Evolutionary conservation across 2,329 filamentous ascomycete species (phyloP).

Genomic region (Sordariomycetes sp.): DNA sequence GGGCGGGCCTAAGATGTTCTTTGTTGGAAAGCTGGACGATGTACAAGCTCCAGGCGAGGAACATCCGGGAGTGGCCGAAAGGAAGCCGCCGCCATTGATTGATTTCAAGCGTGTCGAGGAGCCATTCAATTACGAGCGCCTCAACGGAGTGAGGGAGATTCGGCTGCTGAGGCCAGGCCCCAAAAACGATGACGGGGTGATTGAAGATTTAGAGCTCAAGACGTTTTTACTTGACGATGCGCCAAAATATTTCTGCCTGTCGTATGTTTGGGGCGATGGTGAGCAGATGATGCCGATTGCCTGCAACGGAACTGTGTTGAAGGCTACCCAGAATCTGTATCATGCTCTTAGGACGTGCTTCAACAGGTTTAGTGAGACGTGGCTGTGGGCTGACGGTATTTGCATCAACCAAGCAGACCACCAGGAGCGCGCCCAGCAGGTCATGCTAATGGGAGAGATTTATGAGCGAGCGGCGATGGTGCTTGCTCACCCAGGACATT

Average conservation of each 20-base stretch:
- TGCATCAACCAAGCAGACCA: conserved; percentile 13
- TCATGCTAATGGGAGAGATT: conserved; percentile 12
- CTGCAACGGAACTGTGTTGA: neutral
- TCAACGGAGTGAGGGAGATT: neutral
- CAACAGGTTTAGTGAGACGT: neutral
- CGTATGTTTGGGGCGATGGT: neutral
- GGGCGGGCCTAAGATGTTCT: neutral
- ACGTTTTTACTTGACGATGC: neutral
- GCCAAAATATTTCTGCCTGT: neutral
- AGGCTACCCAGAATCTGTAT: neutral
- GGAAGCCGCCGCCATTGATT: neutral
- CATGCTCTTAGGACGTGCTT: neutral
- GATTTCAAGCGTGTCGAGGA: neutral
- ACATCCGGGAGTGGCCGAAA: neutral
- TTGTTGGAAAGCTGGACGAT: neutral
- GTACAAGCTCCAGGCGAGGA: neutral
- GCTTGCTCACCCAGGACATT: neutral
- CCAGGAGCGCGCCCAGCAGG: conserved; percentile 10
- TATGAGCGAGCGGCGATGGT: conserved; percentile 8
- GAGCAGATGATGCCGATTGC: neutral
- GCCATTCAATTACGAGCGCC: neutral
- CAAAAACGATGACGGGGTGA: neutral
- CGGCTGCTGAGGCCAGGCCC: neutral
- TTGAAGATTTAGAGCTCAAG: neutral
- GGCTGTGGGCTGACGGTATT: conserved; percentile 13